A percentile compares a stretch with the other conserved stretches of the same genome.
Evolutionary conservation across 2,329 filamentous ascomycete genomes (phyloP).

Genomic region (Colletotrichum neosansevieriae): DNA sequence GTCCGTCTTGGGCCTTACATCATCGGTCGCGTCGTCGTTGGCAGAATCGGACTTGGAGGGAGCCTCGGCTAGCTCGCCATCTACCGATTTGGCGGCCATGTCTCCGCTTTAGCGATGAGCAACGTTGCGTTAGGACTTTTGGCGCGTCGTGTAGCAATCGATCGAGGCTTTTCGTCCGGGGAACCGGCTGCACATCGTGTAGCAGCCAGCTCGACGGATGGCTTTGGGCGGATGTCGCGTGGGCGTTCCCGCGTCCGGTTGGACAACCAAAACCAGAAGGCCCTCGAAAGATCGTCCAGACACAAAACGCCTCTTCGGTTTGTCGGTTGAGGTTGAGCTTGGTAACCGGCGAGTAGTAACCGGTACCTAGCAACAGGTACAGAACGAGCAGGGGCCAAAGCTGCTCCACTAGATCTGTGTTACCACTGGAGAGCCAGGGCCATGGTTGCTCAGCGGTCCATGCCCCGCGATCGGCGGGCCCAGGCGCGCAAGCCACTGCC

Average conservation of each 20-base stretch:
- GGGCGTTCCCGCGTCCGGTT: not conserved
- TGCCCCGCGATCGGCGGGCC: not conserved
- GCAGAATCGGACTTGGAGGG: not conserved
- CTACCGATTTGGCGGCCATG: slow-evolving; percentile 8
- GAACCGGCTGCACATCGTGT: slow-evolving; percentile 18
- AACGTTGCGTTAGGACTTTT: not conserved
- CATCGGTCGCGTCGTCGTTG: slow-evolving; percentile 29
- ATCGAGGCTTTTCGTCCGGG: not conserved
- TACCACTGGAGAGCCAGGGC: no score
- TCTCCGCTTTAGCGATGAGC: not conserved
- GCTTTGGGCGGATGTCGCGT: not conserved
- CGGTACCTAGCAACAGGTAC: not conserved
- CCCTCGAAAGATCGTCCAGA: not conserved
- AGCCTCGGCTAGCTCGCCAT: not conserved
- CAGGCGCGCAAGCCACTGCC: no score
- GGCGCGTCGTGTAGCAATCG: not conserved
- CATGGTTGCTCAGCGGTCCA: not conserved
- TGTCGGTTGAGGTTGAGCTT: not conserved
- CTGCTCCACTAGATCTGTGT: slow-evolving; percentile 12
- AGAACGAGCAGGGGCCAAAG: not conserved
- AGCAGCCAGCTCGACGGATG: not conserved
- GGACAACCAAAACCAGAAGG: not conserved
- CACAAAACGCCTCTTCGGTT: not conserved
- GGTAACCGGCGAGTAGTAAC: not conserved
- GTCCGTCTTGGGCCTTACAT: slow-evolving; percentile 54